These are phyloP conservation scores for Pythium brassicae DNA, from an alignment of 352 stramenopile species.

Conservation along the genomic window DNA sequence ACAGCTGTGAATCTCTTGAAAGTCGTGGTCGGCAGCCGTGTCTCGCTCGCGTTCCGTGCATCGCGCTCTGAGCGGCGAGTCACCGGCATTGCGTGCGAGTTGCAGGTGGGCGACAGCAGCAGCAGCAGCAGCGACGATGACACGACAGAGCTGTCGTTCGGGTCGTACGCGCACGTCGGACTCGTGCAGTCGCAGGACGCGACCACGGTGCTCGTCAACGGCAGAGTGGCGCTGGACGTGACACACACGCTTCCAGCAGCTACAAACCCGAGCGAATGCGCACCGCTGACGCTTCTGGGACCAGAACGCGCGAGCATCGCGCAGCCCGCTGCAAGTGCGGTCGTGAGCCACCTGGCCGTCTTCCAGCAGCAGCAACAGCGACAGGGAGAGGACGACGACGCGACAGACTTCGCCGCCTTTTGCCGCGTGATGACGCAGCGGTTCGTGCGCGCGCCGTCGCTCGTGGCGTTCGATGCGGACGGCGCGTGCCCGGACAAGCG, in stretches of 20 bases:
- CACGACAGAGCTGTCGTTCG: constrained; percentile 3
- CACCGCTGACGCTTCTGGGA: constrained; percentile 18
- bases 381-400: constrained; percentile 1
- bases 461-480: constrained; percentile 32
- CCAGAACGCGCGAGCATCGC: not conserved
- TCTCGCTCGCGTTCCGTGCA: constrained; percentile 1
- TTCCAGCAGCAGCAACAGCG: constrained; percentile 16
- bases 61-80: not conserved
- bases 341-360: constrained; percentile 47
- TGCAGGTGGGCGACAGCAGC: not conserved
- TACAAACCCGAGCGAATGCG: not conserved
- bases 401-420: constrained; percentile 17
- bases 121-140: not conserved
- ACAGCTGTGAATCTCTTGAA: constrained; percentile 21
- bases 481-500: constrained; percentile 21
- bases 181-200: not conserved
- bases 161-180: constrained; percentile 19
- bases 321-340: constrained; percentile 3
- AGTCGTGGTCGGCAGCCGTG: constrained; percentile 6
- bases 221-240: not conserved
- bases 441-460: constrained; percentile 41
- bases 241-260: not conserved
- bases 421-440: constrained; percentile 31
- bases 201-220: constrained; percentile 16
- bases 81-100: constrained; percentile 1